Base-by-base conservation (phyloP, 768 basidiomycete genomes). In the Cyathus striatus region DNA sequence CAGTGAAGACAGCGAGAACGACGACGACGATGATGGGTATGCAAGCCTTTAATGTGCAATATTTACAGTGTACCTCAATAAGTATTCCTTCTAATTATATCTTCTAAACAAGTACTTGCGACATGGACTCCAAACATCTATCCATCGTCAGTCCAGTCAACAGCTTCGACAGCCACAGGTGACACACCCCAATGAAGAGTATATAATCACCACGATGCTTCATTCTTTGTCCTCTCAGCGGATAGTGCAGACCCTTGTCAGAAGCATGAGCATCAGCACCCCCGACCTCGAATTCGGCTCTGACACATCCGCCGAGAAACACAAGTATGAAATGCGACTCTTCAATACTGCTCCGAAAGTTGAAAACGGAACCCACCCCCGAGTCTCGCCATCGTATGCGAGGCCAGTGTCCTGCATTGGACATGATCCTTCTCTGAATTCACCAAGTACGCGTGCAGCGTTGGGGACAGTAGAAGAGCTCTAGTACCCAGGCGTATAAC, bases 141-240 rank as follows among this genome's bases (percentile, higher is more conserved):
- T n/a, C 81, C 82, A 52, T 83, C 82, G 6, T 48, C 42, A 5
- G 71, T 69, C 73, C 78, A 80, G 20, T 61, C 63, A 10, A 83
- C 61, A 10, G 61, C 61, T 41, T 81, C 77, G 12, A 91, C 73
- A 4, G 76, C 61, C 4, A 80, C 86, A 2, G 70, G 68, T n/a
- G 86, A 88, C 20, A 76, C 66, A 4, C 89, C 89, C n/a, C 88
- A 68, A 34, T 73, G 68, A 17, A 92, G 64, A 47, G 79, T 76
- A 47, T 91, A 91, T 44, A 84, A 46, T 47, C 83, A 82, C 63
- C 69, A 74, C 6, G 73, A 67, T 12, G 56, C 27, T 23, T 30
- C 45, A 23, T 30, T 18, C 17, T 20, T n/a, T 5, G 6, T 6
- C 6, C 24, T 23, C 5, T 6, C 22, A 20, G 21, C 26, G 9